Conservation (phyloP, 1,139 yeast species). For the Candida neerlandica region DNA sequence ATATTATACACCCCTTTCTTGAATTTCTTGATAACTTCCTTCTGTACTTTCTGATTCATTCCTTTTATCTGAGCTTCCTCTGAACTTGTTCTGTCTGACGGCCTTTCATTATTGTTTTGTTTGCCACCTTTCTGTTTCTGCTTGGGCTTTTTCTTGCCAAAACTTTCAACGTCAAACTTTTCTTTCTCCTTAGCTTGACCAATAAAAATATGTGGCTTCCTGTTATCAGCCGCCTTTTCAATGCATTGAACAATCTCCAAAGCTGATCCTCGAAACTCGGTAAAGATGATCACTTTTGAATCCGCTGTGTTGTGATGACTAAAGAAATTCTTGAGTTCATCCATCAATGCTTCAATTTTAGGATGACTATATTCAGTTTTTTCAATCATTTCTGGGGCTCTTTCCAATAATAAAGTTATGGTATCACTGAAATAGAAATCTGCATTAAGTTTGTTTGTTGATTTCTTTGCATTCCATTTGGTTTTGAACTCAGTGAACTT, state of each 20-base stretch:
- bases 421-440: constrained; percentile 57
- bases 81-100: constrained; percentile 39
- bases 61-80: constrained; percentile 57
- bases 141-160: constrained; percentile 23
- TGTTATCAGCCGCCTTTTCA: constrained; percentile 36
- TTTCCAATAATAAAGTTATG: constrained; percentile 44
- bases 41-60: constrained; percentile 74
- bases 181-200: constrained; percentile 75
- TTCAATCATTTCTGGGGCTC: constrained; percentile 45
- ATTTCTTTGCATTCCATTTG: constrained; percentile 51
- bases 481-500: constrained; percentile 61
- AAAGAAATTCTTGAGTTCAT: constrained; percentile 61
- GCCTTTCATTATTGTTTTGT: constrained; percentile 22
- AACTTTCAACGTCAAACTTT: constrained; percentile 53
- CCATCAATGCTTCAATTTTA: constrained; percentile 63
- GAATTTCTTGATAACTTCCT: constrained; percentile 72
- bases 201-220: constrained; percentile 84
- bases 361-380: constrained; percentile 68
- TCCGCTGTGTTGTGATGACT: constrained; percentile 30
- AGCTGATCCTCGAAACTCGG: constrained; percentile 88
- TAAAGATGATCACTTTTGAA: constrained; percentile 82
- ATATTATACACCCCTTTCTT: constrained; percentile 72
- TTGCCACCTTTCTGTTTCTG: constrained; percentile 34
- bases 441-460: constrained; percentile 61
- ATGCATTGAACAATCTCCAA: constrained; percentile 77